Percentiles rank a stretch among this genome's conserved stretches.
These are phyloP conservation scores for Pichia sp. DNA, from an alignment of 1,139 yeast species.

Conservation along the genomic window DNA sequence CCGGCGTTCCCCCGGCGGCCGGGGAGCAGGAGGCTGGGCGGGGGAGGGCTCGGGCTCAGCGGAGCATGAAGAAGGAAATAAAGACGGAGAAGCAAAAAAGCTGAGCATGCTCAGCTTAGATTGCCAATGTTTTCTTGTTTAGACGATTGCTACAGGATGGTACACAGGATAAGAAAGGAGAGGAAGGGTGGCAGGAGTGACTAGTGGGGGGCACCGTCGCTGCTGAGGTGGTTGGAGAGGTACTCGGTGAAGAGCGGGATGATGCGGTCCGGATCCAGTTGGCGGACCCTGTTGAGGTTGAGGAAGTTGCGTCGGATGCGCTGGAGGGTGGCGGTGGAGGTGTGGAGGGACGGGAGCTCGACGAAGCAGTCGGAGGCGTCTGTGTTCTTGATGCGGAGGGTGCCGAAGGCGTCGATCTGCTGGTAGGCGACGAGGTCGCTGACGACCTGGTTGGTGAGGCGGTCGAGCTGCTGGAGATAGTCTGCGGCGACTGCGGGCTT, in stretches of 20 bases:
- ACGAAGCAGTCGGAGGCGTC: constrained; percentile 38
- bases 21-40: too few relatives aligned
- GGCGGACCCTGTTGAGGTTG: constrained; percentile 72
- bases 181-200: background rate
- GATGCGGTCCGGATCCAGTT: constrained; percentile 63
- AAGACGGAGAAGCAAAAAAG: too few relatives aligned
- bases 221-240: constrained; percentile 48
- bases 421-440: constrained; percentile 57
- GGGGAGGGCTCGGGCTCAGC: too few relatives aligned
- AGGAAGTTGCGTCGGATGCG: constrained; percentile 80
- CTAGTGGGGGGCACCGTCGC: background rate
- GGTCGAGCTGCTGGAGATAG: constrained; percentile 76
- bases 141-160: too few relatives aligned
- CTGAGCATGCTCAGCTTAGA: too few relatives aligned
- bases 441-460: constrained; percentile 61
- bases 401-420: constrained; percentile 53
- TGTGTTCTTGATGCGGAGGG: constrained; percentile 27
- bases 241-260: constrained; percentile 70
- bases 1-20: too few relatives aligned
- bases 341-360: constrained; percentile 58
- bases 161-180: background rate
- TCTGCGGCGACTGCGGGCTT: constrained; percentile 71
- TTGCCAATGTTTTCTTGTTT: too few relatives aligned
- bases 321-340: constrained; percentile 76
- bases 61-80: too few relatives aligned